phyloP scores from a whole-genome alignment of 1,139 yeast genomes.

The Debaryomyces sp. region DNA sequence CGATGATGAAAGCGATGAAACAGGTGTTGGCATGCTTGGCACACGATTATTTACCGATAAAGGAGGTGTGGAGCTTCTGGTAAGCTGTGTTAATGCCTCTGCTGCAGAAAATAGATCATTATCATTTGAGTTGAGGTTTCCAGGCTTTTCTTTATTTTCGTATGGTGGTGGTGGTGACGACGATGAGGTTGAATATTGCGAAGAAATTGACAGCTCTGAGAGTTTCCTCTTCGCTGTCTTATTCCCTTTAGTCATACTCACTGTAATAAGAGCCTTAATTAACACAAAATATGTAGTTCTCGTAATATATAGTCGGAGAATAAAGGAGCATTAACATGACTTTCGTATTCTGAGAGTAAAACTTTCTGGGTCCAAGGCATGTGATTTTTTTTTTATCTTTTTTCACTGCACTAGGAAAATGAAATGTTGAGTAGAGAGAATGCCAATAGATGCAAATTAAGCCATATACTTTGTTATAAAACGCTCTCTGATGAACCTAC shows the following conservation, averaged over 20 bases:
- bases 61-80: slow-evolving; percentile 17
- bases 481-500: not conserved
- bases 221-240: slow-evolving; percentile 6
- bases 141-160: not conserved
- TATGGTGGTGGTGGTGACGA: slow-evolving; percentile 11
- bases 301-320: not conserved
- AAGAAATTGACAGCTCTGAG: slow-evolving; percentile 1
- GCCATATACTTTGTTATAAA: not conserved
- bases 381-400: not conserved
- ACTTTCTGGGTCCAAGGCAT: not conserved
- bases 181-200: slow-evolving; percentile 1
- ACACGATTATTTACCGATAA: slow-evolving; percentile 4
- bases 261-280: not conserved
- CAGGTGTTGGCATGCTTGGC: not conserved
- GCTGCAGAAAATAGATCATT: slow-evolving; percentile 43
- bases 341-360: not conserved
- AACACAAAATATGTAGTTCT: not conserved
- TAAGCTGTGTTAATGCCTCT: slow-evolving; percentile 43
- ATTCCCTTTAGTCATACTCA: slow-evolving; percentile 2
- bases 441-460: not conserved
- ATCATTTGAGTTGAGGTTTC: slow-evolving; percentile 14
- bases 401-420: not conserved
- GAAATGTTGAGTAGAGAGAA: not conserved
- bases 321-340: not conserved
- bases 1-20: not conserved